These are phyloP conservation scores for Phytopythium delawarense DNA, from an alignment of 352 stramenopile species.

Conservation along the genomic window DNA sequence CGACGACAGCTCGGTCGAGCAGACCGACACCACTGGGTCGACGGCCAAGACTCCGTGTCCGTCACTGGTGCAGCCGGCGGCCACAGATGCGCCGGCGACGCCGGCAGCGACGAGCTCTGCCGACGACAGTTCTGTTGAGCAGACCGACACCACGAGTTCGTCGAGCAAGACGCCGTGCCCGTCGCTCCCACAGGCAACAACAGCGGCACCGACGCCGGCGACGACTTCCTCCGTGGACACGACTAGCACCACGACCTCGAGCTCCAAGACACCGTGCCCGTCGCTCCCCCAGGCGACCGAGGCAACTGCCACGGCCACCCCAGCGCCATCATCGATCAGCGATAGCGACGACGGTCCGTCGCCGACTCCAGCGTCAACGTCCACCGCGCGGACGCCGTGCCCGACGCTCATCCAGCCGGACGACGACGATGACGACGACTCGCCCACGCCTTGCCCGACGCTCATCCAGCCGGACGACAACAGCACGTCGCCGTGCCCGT, in stretches of 20 bases:
- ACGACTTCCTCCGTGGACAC: constrained; percentile 14
- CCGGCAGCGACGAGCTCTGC: constrained; percentile 16
- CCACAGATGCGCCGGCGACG: background rate
- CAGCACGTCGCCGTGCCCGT: constrained; percentile 20
- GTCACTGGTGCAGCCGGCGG: background rate
- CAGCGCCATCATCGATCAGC: constrained; percentile 17
- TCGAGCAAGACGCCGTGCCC: constrained; percentile 5
- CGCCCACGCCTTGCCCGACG: constrained; percentile 16
- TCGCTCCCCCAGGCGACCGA: constrained; percentile 25
- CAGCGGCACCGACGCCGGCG: constrained; percentile 11
- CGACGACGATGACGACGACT: constrained; percentile 11
- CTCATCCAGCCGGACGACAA: constrained; percentile 17
- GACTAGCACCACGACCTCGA: constrained; percentile 9
- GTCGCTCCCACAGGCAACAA: constrained; percentile 4
- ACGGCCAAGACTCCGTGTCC: background rate
- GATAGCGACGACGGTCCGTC: constrained; percentile 10
- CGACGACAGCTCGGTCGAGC: constrained; percentile 5
- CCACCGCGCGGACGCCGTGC: constrained; percentile 17
- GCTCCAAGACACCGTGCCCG: constrained; percentile 20
- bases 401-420: constrained; percentile 17
- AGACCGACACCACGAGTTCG: constrained; percentile 6
- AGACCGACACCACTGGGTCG: background rate
- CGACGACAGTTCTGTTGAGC: constrained; percentile 9
- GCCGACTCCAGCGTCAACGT: constrained; percentile 10
- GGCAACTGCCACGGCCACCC: constrained; percentile 12